These are phyloP conservation scores for Striga hermonthica DNA, from an alignment of 305 asterid species.

Conservation along the genomic window DNA sequence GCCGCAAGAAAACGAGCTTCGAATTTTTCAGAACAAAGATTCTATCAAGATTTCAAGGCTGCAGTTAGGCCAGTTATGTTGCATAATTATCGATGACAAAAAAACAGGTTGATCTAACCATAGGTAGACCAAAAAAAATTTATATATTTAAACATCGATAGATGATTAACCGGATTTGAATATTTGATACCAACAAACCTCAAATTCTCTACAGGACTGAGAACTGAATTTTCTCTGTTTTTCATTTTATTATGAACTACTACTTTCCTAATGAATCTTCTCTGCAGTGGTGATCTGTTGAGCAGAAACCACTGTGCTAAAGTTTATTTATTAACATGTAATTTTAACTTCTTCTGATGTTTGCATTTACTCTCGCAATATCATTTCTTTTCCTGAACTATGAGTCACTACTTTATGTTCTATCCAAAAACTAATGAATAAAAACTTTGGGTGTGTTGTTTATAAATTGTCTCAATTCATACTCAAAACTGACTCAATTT, in stretches of 20 bases:
- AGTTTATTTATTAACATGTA: background rate
- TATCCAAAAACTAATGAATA: too few species aligned
- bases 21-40: constrained; percentile 71
- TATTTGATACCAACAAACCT: too few species aligned
- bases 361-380: too few species aligned
- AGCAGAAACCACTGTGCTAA: background rate
- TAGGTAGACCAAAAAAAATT: constrained; percentile 20
- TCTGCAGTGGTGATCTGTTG: too few species aligned
- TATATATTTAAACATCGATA: background rate
- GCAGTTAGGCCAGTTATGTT: constrained; percentile 53
- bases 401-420: too few species aligned
- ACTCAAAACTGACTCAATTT: too few species aligned
- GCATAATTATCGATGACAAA: background rate
- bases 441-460: too few species aligned
- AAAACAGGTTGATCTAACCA: background rate
- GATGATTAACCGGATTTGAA: constrained; percentile 11
- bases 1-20: constrained; percentile 79
- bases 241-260: background rate
- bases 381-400: too few species aligned
- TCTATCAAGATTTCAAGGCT: constrained; percentile 71
- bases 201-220: background rate
- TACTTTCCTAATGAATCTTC: background rate
- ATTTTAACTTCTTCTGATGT: too few species aligned
- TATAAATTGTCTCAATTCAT: too few species aligned
- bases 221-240: background rate